Base-by-base conservation (phyloP, 305 asterid species). In the Striga hermonthica region DNA sequence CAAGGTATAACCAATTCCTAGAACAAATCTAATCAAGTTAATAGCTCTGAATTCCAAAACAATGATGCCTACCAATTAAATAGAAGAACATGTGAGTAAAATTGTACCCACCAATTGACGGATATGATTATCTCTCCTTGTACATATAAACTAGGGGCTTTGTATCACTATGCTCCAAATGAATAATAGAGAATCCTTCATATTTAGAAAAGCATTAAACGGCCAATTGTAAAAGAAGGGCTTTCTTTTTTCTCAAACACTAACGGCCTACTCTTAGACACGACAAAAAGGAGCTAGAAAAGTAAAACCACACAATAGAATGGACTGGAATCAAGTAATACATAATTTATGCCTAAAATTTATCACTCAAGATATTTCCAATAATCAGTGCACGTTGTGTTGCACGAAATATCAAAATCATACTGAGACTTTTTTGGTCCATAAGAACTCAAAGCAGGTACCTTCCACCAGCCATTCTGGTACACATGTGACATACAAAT, bases 361-460 rank as follows among this genome's bases (percentile, higher is more conserved):
- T 43, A 63, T 73, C 11, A 10, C 5, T 14, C 16, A 15, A 39
- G 5, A 37, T 15, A 28, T 44, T 66, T 56, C 59, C 49, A 50
- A 59, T 47, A 40, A 39, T 22, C 55, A 48, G 49, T 49, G 63
- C 8, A 14, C 36, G 47, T 66, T 63, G 9, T 28, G 43, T 36
- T 50, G 38, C 50, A 57, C 13, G 47, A 74, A 62, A 37, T 12
- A 52, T 15, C 15, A 31, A 53, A 60, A 56, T 67, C 65, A 41
- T 71, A 58, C 35, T n/a, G 48, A 45, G 37, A 28, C 11, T 6
- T 15, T 22, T 63, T 35, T 63, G 38, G 13, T 34, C 41, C 22
- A 35, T 64, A 60, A 35, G 58, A 55, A 59, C 6, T 63, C 54
- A 64, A 41, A 54, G 54, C 41, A 56, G 10, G 22, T 34, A 56